phyloP scores from a whole-genome alignment of 352 stramenopile genomes.

The Nothophytophthora sp. region DNA sequence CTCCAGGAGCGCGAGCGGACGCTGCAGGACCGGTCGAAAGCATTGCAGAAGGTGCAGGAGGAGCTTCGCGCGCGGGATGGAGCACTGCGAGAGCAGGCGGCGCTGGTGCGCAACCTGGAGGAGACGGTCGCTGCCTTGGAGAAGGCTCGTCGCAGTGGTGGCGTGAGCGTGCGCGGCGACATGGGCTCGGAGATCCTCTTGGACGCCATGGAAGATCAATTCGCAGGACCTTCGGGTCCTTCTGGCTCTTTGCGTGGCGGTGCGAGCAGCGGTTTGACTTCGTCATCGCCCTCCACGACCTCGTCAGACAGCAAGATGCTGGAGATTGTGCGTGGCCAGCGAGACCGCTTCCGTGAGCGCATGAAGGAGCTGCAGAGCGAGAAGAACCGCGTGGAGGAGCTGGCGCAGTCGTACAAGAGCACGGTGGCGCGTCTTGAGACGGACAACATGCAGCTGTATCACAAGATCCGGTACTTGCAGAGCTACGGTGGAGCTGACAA shows the following conservation, averaged over 20 bases:
- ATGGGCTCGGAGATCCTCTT: conserved; percentile 69
- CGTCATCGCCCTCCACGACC: conserved; percentile 8
- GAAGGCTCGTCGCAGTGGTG: conserved; percentile 23
- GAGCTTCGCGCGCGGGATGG: conserved; percentile 33
- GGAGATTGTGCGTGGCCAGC: conserved; percentile 80
- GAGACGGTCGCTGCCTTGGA: conserved; percentile 69
- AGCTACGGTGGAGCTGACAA: conserved; percentile 62
- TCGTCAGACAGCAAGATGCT: conserved; percentile 79
- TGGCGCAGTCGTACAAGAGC: conserved; percentile 60
- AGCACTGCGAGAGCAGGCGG: conserved; percentile 53
- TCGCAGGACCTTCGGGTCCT: conserved; percentile 22
- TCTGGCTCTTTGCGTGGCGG: conserved; percentile 11
- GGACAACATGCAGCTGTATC: conserved; percentile 92
- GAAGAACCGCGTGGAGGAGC: conserved; percentile 71
- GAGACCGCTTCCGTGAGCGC: conserved; percentile 79
- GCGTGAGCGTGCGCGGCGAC: conserved; percentile 34
- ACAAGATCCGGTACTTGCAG: conserved; percentile 89
- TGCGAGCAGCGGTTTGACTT: too few species aligned
- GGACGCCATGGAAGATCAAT: conserved; percentile 72
- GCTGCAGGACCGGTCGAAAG: conserved; percentile 30
- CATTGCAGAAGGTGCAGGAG: conserved; percentile 34
- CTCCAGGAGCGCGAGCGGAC: conserved; percentile 66
- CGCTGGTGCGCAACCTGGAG: conserved; percentile 59
- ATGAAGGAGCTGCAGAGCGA: conserved; percentile 82
- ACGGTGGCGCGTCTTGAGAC: conserved; percentile 76